Percentiles rank a stretch among this genome's conserved stretches.
Evolutionary conservation across 148 eudicot genomes (phyloP).

Genomic region (Vaccinium corymbosum): DNA sequence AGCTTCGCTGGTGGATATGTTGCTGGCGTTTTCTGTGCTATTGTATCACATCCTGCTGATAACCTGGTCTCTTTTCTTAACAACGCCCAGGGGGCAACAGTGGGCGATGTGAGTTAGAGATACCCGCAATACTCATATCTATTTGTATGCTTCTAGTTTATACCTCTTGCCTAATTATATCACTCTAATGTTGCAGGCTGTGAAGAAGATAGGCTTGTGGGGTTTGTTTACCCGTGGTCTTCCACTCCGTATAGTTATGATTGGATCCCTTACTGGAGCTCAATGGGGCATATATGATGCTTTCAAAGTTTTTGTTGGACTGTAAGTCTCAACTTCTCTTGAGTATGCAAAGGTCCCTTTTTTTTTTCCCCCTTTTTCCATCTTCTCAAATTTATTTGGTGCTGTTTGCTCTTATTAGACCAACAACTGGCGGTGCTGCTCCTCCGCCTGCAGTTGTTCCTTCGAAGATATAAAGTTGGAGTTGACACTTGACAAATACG

Average conservation of each 20-base stretch:
- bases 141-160: neutral
- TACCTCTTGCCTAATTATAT: neutral
- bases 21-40: conserved; percentile 33
- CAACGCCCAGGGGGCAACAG: conserved; percentile 39
- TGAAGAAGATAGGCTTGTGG: conserved; percentile 26
- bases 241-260: conserved; percentile 28
- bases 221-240: conserved; percentile 33
- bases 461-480: neutral
- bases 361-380: neutral
- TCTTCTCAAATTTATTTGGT: neutral
- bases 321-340: conserved; percentile 21
- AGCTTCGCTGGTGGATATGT: conserved; percentile 35
- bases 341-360: neutral
- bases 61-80: conserved; percentile 40
- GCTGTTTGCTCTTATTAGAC: conserved; percentile 6
- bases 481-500: neutral
- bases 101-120: conserved; percentile 25
- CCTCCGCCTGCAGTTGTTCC: conserved; percentile 12
- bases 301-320: conserved; percentile 28
- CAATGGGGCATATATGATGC: conserved; percentile 30
- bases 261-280: conserved; percentile 31
- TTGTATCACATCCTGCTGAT: conserved; percentile 38
- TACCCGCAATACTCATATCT: neutral
- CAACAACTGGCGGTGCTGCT: conserved; percentile 26
- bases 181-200: conserved; percentile 22